phyloP scores from a whole-genome alignment of 2,329 filamentous ascomycete genomes.

The Apiospora kogelbergensis region DNA sequence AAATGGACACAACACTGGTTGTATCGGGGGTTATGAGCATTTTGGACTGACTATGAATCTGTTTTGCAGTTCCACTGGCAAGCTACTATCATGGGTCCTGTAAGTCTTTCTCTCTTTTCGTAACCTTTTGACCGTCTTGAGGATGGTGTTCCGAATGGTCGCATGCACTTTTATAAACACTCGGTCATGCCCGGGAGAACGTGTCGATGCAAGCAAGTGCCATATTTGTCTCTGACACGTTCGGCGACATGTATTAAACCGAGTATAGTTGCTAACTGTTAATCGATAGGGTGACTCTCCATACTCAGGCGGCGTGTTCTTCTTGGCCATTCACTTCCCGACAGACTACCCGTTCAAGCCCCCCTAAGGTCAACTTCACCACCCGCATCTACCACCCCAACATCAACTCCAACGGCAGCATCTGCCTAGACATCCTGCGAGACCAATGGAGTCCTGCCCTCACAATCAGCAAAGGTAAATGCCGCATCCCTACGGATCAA shows the following conservation, averaged over 20 bases:
- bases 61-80: slow-evolving; percentile 92
- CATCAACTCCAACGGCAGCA: slow-evolving; percentile 99
- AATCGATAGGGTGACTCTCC: slow-evolving; percentile 80
- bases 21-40: neutral
- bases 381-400: slow-evolving; percentile 99
- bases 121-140: neutral
- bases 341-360: slow-evolving; percentile 99
- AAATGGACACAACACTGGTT: slow-evolving; percentile 15
- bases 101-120: slow-evolving; percentile 56
- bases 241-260: neutral
- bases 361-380: slow-evolving; percentile 98
- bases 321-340: slow-evolving; percentile 97
- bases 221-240: neutral
- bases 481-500: neutral
- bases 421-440: slow-evolving; percentile 96
- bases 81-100: slow-evolving; percentile 99
- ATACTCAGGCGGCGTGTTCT: slow-evolving; percentile 98
- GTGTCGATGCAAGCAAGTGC: neutral
- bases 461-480: slow-evolving; percentile 94
- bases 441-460: slow-evolving; percentile 99
- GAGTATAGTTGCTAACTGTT: slow-evolving; percentile 29
- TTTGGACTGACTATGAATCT: slow-evolving; percentile 13
- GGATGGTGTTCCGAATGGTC: neutral
- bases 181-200: neutral
- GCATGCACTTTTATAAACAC: neutral